Evolutionary conservation across 2,329 filamentous ascomycete species (phyloP).

Genomic region (Fusarium concolor): DNA sequence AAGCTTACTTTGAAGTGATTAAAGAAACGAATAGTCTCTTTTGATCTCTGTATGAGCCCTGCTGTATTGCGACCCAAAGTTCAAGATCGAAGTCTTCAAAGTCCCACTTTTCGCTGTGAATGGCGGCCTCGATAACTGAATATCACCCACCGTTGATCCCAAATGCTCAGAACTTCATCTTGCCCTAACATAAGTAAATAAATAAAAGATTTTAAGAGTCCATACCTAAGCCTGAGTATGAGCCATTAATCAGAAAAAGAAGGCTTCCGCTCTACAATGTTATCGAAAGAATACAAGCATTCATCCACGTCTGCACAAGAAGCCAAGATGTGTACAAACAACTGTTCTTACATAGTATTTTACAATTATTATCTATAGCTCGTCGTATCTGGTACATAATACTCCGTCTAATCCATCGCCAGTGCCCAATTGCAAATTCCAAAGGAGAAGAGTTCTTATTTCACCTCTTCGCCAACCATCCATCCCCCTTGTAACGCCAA

Average conservation of each 20-base stretch:
- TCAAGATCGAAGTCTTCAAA: constrained; percentile 39
- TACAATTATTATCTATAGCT: constrained; percentile 45
- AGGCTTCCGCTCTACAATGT: too few relatives aligned
- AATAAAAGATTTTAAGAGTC: too few relatives aligned
- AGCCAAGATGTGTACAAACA: background rate
- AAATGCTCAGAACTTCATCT: background rate
- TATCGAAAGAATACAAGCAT: too few relatives aligned
- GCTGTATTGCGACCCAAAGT: background rate
- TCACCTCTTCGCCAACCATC: constrained; percentile 4
- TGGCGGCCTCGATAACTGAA: constrained; percentile 49
- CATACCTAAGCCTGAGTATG: too few relatives aligned
- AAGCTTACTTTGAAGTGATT: background rate
- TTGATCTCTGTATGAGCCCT: background rate
- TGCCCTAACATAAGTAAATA: too few relatives aligned
- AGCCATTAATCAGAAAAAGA: too few relatives aligned
- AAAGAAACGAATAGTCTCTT: background rate
- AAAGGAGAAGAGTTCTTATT: constrained; percentile 34
- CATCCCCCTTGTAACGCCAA: constrained; percentile 37
- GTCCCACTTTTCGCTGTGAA: constrained; percentile 36
- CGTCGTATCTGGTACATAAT: constrained; percentile 26
- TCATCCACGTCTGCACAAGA: background rate
- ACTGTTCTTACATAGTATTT: constrained; percentile 28
- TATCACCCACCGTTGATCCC: constrained; percentile 22
- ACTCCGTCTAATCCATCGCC: background rate
- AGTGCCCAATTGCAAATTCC: constrained; percentile 8